Evolutionary conservation across 345 rosid genomes (phyloP).

Genomic region (Gossypium longicalyx): DNA sequence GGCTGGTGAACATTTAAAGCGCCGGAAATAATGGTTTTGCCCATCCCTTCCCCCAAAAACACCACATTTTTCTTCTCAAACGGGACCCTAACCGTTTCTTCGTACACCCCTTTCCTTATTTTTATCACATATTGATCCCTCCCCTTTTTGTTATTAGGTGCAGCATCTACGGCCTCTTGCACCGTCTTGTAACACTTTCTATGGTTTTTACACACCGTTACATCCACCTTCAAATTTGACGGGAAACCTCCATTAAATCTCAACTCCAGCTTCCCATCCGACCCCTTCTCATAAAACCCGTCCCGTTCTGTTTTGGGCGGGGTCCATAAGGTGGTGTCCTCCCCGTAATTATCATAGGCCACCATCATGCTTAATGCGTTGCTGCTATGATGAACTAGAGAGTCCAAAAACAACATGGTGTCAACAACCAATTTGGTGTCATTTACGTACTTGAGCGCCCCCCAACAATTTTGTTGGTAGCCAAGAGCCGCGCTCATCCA

Average conservation of each 20-base stretch:
- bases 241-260: conserved; percentile 41
- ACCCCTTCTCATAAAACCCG: conserved; percentile 56
- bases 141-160: conserved; percentile 43
- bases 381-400: conserved; percentile 42
- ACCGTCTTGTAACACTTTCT: conserved; percentile 49
- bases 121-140: conserved; percentile 46
- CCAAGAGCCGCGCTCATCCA: conserved; percentile 73
- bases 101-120: conserved; percentile 60
- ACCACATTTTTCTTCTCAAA: conserved; percentile 76
- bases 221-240: conserved; percentile 41
- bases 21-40: conserved; percentile 82
- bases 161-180: conserved; percentile 77
- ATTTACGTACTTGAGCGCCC: conserved; percentile 62
- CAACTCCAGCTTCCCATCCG: conserved; percentile 14
- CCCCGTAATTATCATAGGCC: conserved; percentile 54
- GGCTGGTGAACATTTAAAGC: conserved; percentile 45
- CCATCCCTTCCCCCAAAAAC: conserved; percentile 76
- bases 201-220: conserved; percentile 59
- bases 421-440: conserved; percentile 38
- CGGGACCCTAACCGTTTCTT: conserved; percentile 73
- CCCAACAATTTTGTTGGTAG: conserved; percentile 75
- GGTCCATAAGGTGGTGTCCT: conserved; percentile 40
- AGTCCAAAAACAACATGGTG: conserved; percentile 59
- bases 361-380: conserved; percentile 70
- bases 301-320: conserved; percentile 70